Evolutionary conservation across 257 asterid genomes (phyloP).

Genomic region (Primulina tabacum): DNA sequence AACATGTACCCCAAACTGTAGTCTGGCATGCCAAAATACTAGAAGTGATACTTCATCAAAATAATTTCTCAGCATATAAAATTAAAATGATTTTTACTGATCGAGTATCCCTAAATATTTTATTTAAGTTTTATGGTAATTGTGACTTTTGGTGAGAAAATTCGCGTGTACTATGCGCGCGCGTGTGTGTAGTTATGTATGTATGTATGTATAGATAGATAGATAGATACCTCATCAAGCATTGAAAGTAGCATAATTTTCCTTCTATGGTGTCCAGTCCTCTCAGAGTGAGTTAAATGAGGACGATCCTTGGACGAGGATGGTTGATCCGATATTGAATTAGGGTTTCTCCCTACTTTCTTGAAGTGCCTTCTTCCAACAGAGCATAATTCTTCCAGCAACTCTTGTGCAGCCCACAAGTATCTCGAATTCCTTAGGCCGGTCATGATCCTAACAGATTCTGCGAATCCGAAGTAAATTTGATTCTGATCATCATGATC

Average conservation of each 20-base stretch:
- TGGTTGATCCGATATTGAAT: constrained; percentile 25
- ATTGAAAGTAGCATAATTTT: constrained; percentile 62
- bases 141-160: constrained; percentile 6
- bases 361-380: constrained; percentile 52
- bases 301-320: constrained; percentile 37
- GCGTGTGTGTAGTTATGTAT: too few relatives aligned
- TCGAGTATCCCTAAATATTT: too few relatives aligned
- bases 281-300: constrained; percentile 51
- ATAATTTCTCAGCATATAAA: not conserved
- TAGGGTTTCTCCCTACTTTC: constrained; percentile 58
- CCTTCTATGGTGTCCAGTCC: constrained; percentile 60
- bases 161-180: not conserved
- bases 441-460: constrained; percentile 34
- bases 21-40: constrained; percentile 32
- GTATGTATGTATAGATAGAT: not conserved
- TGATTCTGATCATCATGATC: constrained; percentile 15
- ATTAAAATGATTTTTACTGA: not conserved
- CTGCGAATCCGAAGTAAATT: constrained; percentile 47
- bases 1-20: constrained; percentile 20
- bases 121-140: constrained; percentile 2
- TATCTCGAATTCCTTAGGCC: constrained; percentile 47
- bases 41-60: not conserved
- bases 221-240: constrained; percentile 69
- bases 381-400: constrained; percentile 68
- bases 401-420: constrained; percentile 54